phyloP scores from a whole-genome alignment of 495 filamentous ascomycete species.

The Terfezia claveryi region DNA sequence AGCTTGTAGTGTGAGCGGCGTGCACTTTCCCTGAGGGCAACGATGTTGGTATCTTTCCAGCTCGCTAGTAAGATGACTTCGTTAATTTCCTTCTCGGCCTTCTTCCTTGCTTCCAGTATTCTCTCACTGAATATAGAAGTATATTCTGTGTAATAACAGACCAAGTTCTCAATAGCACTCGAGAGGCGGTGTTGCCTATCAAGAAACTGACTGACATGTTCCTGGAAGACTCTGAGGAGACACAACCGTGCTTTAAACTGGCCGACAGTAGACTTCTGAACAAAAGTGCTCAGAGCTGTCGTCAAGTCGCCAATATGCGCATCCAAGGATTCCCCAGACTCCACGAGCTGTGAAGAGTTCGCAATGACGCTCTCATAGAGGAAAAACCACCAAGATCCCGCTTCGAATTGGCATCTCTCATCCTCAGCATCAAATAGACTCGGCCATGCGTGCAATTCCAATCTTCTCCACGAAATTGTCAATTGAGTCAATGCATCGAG shows the following conservation, averaged over 20 bases:
- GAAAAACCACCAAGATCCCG: conserved; percentile 88
- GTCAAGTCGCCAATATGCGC: conserved; percentile 45
- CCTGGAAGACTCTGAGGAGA: conserved; percentile 49
- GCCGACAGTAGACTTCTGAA: conserved; percentile 48
- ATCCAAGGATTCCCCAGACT: conserved; percentile 31
- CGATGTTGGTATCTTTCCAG: conserved; percentile 94
- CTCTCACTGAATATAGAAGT: conserved; percentile 36
- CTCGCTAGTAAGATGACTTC: conserved; percentile 71
- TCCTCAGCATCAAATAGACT: conserved; percentile 71
- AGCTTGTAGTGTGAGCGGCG: conserved; percentile 76
- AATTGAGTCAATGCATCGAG: conserved; percentile 55
- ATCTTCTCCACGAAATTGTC: conserved; percentile 65
- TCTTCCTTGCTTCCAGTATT: conserved; percentile 37
- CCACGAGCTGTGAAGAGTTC: conserved; percentile 38
- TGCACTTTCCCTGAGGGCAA: conserved; percentile 66
- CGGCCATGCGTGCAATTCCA: conserved; percentile 83
- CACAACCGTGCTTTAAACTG: conserved; percentile 53
- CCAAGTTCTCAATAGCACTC: conserved; percentile 53
- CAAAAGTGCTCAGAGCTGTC: conserved; percentile 49
- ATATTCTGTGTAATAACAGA: conserved; percentile 48
- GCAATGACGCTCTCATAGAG: conserved; percentile 74
- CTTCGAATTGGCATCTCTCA: conserved; percentile 47
- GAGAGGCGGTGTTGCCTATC: conserved; percentile 30
- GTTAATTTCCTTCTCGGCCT: conserved; percentile 66
- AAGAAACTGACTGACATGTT: conserved; percentile 35